phyloP scores from a whole-genome alignment of 139 green algal species.

The Tetraselmis striata region DNA sequence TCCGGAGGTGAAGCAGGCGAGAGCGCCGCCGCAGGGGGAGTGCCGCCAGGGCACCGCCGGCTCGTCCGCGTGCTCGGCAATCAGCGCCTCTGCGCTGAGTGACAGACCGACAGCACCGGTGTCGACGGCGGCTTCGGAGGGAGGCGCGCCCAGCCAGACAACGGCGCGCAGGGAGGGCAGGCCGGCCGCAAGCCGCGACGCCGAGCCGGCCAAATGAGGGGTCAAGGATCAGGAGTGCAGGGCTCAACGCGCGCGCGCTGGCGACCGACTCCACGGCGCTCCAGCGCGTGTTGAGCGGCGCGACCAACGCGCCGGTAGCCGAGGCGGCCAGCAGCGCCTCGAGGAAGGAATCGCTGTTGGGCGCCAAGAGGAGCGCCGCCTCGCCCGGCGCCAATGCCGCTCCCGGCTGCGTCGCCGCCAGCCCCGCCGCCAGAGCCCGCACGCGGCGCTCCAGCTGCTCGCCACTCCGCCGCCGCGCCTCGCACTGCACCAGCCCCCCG shows the following conservation, averaged over 20 bases:
- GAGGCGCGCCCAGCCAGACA: neutral
- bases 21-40: neutral
- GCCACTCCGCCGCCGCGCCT: neutral
- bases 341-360: constrained; percentile 13
- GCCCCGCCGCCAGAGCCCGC: neutral
- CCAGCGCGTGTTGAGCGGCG: constrained; percentile 71
- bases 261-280: constrained; percentile 23
- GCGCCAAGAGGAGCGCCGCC: neutral
- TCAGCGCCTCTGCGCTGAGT: neutral
- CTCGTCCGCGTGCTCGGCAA: neutral
- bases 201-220: neutral
- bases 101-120: too few species aligned
- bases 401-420: neutral
- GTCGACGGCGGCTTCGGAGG: neutral
- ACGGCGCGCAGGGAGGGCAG: neutral
- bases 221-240: neutral
- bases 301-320: constrained; percentile 52
- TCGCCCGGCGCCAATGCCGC: neutral
- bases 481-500: neutral
- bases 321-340: constrained; percentile 46
- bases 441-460: neutral
- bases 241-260: neutral
- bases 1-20: constrained; percentile 57
- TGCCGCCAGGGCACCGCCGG: constrained; percentile 16
- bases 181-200: neutral